phyloP scores from a whole-genome alignment of 1,284 basidiomycete species.

The Ustilago crameri region DNA sequence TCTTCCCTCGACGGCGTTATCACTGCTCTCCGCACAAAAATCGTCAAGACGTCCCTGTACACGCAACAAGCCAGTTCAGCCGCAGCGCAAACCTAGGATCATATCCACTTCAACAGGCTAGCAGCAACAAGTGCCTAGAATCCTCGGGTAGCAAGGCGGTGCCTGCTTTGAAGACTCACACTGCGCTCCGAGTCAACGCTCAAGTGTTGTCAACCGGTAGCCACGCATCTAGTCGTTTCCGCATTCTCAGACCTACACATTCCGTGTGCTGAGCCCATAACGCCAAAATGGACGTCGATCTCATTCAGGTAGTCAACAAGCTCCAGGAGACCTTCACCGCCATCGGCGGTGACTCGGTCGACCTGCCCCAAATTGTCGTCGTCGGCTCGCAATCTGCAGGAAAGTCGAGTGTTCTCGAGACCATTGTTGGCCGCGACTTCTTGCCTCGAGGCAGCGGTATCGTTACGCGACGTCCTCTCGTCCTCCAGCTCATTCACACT shows the following conservation, averaged over 20 bases:
- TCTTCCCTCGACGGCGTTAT: too few species aligned
- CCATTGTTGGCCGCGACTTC: constrained; percentile 85
- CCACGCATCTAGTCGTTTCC: too few species aligned
- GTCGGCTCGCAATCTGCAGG: constrained; percentile 72
- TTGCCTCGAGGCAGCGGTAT: constrained; percentile 93
- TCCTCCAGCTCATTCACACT: constrained; percentile 92
- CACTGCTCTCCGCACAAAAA: too few species aligned
- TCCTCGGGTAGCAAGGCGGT: too few species aligned
- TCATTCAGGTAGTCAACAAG: constrained; percentile 94
- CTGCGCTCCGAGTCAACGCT: too few species aligned
- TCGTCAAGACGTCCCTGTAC: too few species aligned
- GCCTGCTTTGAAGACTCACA: too few species aligned
- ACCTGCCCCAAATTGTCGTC: constrained; percentile 71
- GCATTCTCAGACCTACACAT: background rate
- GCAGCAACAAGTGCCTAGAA: too few species aligned
- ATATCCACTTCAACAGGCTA: too few species aligned
- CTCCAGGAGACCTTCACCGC: constrained; percentile 75
- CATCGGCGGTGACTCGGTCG: constrained; percentile 72
- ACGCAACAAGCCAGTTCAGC: too few species aligned
- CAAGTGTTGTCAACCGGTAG: background rate
- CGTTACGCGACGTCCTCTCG: constrained; percentile 91
- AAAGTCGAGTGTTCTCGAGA: constrained; percentile 73
- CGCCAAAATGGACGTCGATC: constrained; percentile 72
- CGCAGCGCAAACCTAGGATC: too few species aligned
- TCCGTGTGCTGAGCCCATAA: background rate